Base-by-base conservation (phyloP, 306 rosid genomes). In the apple (Malus domestica) region DNA sequence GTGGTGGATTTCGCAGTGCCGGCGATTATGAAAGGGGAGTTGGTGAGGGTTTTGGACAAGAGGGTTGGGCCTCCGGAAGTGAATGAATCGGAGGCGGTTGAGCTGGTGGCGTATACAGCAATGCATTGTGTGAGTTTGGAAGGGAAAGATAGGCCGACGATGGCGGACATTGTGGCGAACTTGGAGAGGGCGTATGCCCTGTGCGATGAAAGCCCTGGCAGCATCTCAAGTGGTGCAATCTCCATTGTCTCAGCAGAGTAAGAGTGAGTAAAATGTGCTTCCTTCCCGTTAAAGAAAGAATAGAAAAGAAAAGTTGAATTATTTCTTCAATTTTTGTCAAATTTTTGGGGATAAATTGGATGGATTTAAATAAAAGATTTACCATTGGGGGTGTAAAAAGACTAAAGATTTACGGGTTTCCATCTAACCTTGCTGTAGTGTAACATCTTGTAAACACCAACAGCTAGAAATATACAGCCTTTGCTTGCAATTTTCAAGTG, bases 101-200 rank as follows among this genome's bases (percentile, higher is more conserved):
- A 94, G 80, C 75, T 94, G 27, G 83, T 94, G 82, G 95, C 89
- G 0, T 86, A 91, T 62, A 89, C 89, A 4, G 98, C 98, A 10
- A 57, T 94, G 79, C 94, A 80, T 72, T 91, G 98, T 65, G 98
- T 94, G 71, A 86, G 86, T 82, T 82, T 90, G 93, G 98, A 91
- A 85, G 98, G 98, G 80, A 91, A 89, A 78, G 98, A 91, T 52
- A 89, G 98, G 72, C 98, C 97, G 57, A 87, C 93, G 4, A 94
- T 94, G 87, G 84, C 89, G 4, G 98, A 94, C 83, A 89, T 94
- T 87, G 98, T 90, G 3, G 74, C 85, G 20, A 91, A 90, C 87
- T 87, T 94, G 88, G 97, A 91, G 44, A 57, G 91, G 18, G 97
- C 98, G 38, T 84, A 85, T 71, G 40, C 73, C 68, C 83, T 86